Base-by-base conservation (phyloP, 2,329 filamentous ascomycete species). In the Clarireedia homoeocarpa region DNA sequence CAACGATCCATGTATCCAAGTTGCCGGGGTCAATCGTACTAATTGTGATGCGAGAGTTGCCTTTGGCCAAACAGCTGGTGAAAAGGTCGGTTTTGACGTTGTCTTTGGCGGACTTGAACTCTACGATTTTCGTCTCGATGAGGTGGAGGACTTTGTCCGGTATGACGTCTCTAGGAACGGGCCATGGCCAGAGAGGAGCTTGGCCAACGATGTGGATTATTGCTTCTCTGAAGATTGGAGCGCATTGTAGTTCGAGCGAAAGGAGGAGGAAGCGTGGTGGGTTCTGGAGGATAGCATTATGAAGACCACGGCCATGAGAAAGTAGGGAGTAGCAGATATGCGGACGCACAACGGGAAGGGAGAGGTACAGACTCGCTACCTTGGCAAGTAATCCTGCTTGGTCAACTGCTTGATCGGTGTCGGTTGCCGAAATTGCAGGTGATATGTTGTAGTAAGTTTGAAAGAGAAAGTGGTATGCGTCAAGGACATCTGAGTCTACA, bases 151-250 rank as follows among this genome's bases (percentile, higher is more conserved):
- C n/a, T 9, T 24, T n/a, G 0, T n/a, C 2, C 20, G 34, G 38
- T 9, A 59, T 4, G 10, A 42, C 20, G 4, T 34, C 26, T 27
- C 42, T 24, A 1, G 27, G 34, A 7, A 48, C 55, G 9, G 47
- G 44, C 51, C 53, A 60, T 27, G 59, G 57, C 58, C 61, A 65
- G n/a, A 38, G n/a, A 4, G 61, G 61, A 27, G n/a, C 45, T 44
- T 55, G 55, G 6, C 62, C 64, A 1, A 65, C 61, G 20, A 66
- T 58, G 17, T 67, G 66, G 4, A 67, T 56, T 1, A 65, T 44
- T 5, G 61, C 59, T 52, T 67, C 65, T 24, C 53, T 59, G 42
- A 66, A 66, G 12, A 67, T 67, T 2, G 40, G 42, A 2, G 48
- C 20, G 17, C 56, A 61, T 44, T 61, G 17, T 3, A 68, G 52